These are phyloP conservation scores for Alternaria panax DNA, from an alignment of 2,329 filamentous ascomycete species.

Conservation along the genomic window DNA sequence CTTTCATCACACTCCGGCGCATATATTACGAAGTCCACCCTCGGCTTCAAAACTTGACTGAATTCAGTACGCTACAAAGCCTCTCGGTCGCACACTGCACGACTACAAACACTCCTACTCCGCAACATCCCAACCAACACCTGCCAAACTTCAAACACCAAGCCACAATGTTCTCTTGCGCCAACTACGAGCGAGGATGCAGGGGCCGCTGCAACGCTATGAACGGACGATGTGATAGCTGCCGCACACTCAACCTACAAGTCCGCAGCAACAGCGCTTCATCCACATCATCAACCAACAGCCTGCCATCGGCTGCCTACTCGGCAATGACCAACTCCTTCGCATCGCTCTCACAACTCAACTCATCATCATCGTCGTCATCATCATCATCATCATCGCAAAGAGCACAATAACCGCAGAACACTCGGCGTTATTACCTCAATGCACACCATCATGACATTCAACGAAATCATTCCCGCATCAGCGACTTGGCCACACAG, in stretches of 20 bases:
- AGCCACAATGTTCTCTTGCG: conserved; percentile 53
- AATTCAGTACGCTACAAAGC: conserved; percentile 6
- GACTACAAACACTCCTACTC: neutral
- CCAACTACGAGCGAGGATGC: conserved; percentile 56
- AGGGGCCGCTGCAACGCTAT: conserved; percentile 51
- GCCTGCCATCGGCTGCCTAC: conserved; percentile 39
- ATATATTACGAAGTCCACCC: conserved; percentile 34
- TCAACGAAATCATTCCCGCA: conserved; percentile 22
- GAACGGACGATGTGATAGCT: conserved; percentile 49
- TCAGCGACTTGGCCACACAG: conserved; percentile 32
- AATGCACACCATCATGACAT: conserved; percentile 21
- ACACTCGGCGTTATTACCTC: neutral
- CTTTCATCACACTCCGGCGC: conserved; percentile 27
- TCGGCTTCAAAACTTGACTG: neutral
- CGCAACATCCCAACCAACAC: neutral
- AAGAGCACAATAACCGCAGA: conserved; percentile 30
- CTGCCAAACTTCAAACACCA: conserved; percentile 4
- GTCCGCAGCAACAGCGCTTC: conserved; percentile 43
- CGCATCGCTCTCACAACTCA: conserved; percentile 48
- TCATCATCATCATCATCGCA: conserved; percentile 29
- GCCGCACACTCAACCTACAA: conserved; percentile 52
- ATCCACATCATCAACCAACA: conserved; percentile 40
- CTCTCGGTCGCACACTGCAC: neutral
- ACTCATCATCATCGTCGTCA: conserved; percentile 26
- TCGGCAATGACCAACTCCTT: conserved; percentile 52